phyloP scores from a whole-genome alignment of 192 early-diverging fungal species.

The Geranomyces michiganensis region DNA sequence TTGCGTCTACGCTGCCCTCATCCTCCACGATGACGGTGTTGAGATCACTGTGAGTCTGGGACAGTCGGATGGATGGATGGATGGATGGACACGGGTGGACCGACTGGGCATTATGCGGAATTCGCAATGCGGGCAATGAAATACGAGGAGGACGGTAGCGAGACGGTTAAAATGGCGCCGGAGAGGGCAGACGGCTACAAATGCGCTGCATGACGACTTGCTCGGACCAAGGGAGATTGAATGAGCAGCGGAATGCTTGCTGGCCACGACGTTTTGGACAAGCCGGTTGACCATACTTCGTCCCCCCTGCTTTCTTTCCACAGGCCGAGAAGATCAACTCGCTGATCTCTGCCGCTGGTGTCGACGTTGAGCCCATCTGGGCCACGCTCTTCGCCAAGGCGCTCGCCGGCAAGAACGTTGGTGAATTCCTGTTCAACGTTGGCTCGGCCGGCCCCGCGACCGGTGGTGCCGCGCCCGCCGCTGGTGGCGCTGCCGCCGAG shows the following conservation, averaged over 20 bases:
- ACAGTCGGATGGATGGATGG: conserved; percentile 19
- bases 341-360: conserved; percentile 87
- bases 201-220: no score
- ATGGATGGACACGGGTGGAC: neutral
- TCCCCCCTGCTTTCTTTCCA: conserved; percentile 42
- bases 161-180: no score
- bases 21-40: conserved; percentile 97
- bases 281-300: no score
- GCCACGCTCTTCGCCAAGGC: conserved; percentile 74
- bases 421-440: conserved; percentile 89
- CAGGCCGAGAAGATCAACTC: conserved; percentile 74
- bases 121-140: no score
- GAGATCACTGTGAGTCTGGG: conserved; percentile 78
- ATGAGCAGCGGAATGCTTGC: no score
- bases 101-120: neutral
- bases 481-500: conserved; percentile 66
- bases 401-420: conserved; percentile 87
- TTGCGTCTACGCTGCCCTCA: conserved; percentile 94
- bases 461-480: conserved; percentile 46
- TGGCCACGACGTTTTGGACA: no score
- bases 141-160: no score
- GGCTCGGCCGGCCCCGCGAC: conserved; percentile 77
- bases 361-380: conserved; percentile 84
- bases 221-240: conserved; percentile 45
- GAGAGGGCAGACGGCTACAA: no score